Conservation (phyloP, 2,329 filamentous ascomycete species). For the Lachnellula hyalina region DNA sequence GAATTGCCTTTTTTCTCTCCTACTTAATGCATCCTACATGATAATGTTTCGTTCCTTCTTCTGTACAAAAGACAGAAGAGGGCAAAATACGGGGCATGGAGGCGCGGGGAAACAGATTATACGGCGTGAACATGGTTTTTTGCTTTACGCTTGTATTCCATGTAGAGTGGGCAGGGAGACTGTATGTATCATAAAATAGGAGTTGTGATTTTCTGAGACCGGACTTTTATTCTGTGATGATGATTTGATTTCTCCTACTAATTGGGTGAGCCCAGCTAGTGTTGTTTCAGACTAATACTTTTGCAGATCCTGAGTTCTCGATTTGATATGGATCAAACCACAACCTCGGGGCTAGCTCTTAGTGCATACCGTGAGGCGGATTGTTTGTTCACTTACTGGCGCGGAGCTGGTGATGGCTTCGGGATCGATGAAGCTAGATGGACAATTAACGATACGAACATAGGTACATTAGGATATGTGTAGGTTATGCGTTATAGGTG, state of each 20-base stretch:
- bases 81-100: slow-evolving; percentile 22
- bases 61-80: slow-evolving; percentile 18
- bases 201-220: slow-evolving; percentile 17
- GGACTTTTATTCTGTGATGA: not conserved
- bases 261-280: not conserved
- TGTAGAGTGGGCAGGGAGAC: slow-evolving; percentile 11
- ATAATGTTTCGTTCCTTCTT: slow-evolving; percentile 28
- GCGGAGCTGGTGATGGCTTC: too few relatives aligned
- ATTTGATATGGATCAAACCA: not conserved
- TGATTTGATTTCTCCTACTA: not conserved
- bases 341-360: too few relatives aligned
- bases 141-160: not conserved
- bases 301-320: slow-evolving; percentile 4
- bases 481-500: too few relatives aligned
- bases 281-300: not conserved
- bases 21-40: slow-evolving; percentile 31
- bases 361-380: too few relatives aligned
- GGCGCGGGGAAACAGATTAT: slow-evolving; percentile 24
- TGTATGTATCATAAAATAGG: slow-evolving; percentile 32
- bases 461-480: too few relatives aligned
- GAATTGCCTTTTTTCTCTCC: slow-evolving; percentile 17
- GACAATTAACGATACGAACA: too few relatives aligned
- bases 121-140: slow-evolving; percentile 28
- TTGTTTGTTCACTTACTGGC: too few relatives aligned
- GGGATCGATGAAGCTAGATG: too few relatives aligned